phyloP scores from a whole-genome alignment of 2,329 filamentous ascomycete genomes.

The Cordyceps cicadae region DNA sequence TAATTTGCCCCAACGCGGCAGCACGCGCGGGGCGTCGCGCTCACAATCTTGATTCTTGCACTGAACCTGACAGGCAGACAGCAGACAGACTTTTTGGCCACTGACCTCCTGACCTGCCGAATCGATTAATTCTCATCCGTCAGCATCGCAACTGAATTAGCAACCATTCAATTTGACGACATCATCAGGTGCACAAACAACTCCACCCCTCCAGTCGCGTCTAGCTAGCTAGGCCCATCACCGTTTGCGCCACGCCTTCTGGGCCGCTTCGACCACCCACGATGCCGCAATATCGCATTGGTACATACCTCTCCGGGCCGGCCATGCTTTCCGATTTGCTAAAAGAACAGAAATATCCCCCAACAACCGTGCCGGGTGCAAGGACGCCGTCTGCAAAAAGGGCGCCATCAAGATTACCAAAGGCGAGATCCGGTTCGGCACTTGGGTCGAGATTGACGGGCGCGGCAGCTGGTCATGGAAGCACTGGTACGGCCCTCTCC shows the following conservation, averaged over 20 bases:
- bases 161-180: too few species aligned
- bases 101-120: too few species aligned
- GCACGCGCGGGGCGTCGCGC: not conserved
- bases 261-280: slow-evolving; percentile 12
- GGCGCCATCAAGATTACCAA: slow-evolving; percentile 63
- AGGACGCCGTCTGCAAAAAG: slow-evolving; percentile 65
- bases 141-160: too few species aligned
- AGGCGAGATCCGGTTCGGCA: slow-evolving; percentile 69
- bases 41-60: slow-evolving; percentile 2
- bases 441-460: slow-evolving; percentile 55
- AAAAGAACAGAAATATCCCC: slow-evolving; percentile 56
- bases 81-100: too few species aligned
- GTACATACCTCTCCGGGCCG: slow-evolving; percentile 31
- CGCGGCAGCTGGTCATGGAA: slow-evolving; percentile 66
- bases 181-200: not conserved
- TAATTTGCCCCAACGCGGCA: not conserved
- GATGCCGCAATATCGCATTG: slow-evolving; percentile 41
- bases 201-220: not conserved
- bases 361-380: slow-evolving; percentile 66
- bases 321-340: not conserved
- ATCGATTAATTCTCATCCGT: too few species aligned
- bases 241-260: not conserved
- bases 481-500: slow-evolving; percentile 63
- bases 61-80: not conserved
- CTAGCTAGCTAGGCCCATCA: not conserved